Conservation (phyloP, 2,329 filamentous ascomycete species). For the Exophiala sideris region DNA sequence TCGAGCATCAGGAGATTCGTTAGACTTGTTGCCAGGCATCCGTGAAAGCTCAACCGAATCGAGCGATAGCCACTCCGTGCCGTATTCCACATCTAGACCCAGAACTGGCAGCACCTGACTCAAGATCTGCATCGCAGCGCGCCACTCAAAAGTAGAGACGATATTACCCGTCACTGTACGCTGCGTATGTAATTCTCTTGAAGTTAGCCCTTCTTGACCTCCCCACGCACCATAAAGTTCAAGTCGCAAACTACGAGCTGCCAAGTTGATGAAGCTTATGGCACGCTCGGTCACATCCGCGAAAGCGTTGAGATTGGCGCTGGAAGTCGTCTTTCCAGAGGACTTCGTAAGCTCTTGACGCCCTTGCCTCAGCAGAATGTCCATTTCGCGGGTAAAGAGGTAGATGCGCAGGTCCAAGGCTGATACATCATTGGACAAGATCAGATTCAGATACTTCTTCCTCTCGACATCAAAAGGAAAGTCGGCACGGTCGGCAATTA, state of each 20-base stretch:
- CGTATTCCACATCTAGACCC: slow-evolving; percentile 10
- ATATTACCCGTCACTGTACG: slow-evolving; percentile 43
- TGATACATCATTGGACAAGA: slow-evolving; percentile 90
- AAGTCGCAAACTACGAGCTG: slow-evolving; percentile 72
- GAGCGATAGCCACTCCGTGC: slow-evolving; percentile 8
- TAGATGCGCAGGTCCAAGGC: slow-evolving; percentile 94
- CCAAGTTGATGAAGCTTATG: slow-evolving; percentile 77
- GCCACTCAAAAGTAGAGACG: slow-evolving; percentile 47
- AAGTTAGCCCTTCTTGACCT: slow-evolving; percentile 46
- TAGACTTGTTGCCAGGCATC: not conserved
- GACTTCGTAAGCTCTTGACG: slow-evolving; percentile 3
- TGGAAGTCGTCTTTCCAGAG: not conserved
- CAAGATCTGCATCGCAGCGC: slow-evolving; percentile 44
- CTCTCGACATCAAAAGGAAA: slow-evolving; percentile 51
- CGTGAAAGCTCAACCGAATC: slow-evolving; percentile 19
- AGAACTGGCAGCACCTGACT: slow-evolving; percentile 14
- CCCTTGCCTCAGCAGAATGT: slow-evolving; percentile 53
- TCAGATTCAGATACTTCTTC: slow-evolving; percentile 87
- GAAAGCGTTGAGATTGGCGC: slow-evolving; percentile 50
- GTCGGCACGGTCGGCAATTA: slow-evolving; percentile 19
- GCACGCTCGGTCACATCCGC: slow-evolving; percentile 81
- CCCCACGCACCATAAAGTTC: slow-evolving; percentile 62
- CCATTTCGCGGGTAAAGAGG: slow-evolving; percentile 84
- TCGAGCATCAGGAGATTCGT: not conserved
- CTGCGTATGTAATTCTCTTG: slow-evolving; percentile 30